Evolutionary conservation across 306 rosid genomes (phyloP), one percentile per base, ranked within the genome.

Genomic region (Cucurbita pepo): DNA sequence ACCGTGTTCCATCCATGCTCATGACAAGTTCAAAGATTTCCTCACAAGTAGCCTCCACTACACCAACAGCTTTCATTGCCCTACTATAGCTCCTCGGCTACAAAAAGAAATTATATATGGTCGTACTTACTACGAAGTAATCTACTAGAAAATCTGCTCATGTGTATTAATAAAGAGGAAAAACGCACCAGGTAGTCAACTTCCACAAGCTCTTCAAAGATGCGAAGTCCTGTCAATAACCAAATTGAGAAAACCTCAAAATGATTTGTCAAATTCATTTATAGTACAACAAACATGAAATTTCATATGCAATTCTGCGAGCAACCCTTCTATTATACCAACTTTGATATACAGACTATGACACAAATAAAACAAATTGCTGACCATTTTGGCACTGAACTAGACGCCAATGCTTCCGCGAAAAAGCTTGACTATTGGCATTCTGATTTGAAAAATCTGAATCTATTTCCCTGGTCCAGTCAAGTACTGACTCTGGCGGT

Each of bases 1-100:
- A 94, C 88, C 99, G 99, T 40, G 88, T 89, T 83, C 90, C 95
- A 77, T 94, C 99, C 99, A 94, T 94, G 95, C 99, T 89, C 99
- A 94, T 94, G 67, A 94, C 88, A 83, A 94, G 97, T 87, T 89
- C 97, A 81, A 94, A 94, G 84, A 91, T 83, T 81, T 94, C 95
- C 86, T 94, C 99, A 48, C 99, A 94, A 3, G 89, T 85, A 44
- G 96, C 99, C 85, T 91, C 99, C 85, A 94, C 99, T 62, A 94
- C 96, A 75, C 99, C 99, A 71, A 86, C 97, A 77, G 99, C 99
- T 84, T 94, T 94, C 99, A 94, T 94, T 77, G 99, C 99, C 79
- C 92, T 86, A 82, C 99, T 89, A 78, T 86, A 91, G 82, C 97
- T 94, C 89, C 99, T 88, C 71, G 99, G 99, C 99, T 94, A 83